Evolutionary conservation across 331 rosid genomes (phyloP).

Genomic region (Quercus tomentella): DNA sequence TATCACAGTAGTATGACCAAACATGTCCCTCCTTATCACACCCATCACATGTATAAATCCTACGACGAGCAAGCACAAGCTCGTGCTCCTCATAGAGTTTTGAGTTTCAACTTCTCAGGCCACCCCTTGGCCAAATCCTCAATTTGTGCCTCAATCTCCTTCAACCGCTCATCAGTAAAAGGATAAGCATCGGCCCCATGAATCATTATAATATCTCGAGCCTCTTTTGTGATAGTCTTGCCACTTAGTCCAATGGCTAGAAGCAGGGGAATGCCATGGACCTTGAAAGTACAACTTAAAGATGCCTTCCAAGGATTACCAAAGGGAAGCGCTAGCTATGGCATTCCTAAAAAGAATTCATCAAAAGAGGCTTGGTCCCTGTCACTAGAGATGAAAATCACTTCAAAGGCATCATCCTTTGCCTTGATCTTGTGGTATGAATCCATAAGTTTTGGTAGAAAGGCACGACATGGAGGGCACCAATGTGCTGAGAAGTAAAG

Average conservation of each 20-base stretch:
- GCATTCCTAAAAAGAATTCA: conserved; percentile 31
- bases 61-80: conserved; percentile 29
- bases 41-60: conserved; percentile 26
- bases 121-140: conserved; percentile 48
- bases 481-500: conserved; percentile 75
- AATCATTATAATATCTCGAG: conserved; percentile 24
- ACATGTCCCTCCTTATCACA: conserved; percentile 29
- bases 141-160: conserved; percentile 35
- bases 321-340: conserved; percentile 76
- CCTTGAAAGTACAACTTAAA: conserved; percentile 48
- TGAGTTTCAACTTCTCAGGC: conserved; percentile 44
- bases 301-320: conserved; percentile 54
- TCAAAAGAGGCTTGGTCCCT: conserved; percentile 48
- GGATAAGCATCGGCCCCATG: conserved; percentile 68
- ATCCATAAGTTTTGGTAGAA: conserved; percentile 57
- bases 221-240: conserved; percentile 30
- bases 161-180: conserved; percentile 44
- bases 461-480: conserved; percentile 68
- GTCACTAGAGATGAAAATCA: conserved; percentile 64
- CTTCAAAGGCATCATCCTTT: conserved; percentile 46
- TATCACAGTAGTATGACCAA: conserved; percentile 55
- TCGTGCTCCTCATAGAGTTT: conserved; percentile 44
- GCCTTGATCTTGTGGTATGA: conserved; percentile 60
- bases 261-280: conserved; percentile 52
- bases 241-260: conserved; percentile 37